Conservation (phyloP, 2,329 filamentous ascomycete species). For the Neopestalotiopsis sp. region DNA sequence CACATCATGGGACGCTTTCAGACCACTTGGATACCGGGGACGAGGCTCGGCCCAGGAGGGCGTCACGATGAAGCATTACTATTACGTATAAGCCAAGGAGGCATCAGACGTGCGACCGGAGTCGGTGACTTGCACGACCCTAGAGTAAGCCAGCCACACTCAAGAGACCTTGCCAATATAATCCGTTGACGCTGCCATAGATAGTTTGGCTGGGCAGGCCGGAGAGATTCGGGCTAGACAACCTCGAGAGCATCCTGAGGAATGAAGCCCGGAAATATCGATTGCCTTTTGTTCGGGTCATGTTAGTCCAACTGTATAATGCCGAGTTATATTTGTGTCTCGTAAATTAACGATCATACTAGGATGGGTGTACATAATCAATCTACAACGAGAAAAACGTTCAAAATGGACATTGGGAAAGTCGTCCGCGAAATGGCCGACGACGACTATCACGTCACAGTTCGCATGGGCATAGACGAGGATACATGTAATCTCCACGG, state of each 20-base stretch:
- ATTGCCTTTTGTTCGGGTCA: background rate
- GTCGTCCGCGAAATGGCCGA: conserved; percentile 3
- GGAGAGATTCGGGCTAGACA: background rate
- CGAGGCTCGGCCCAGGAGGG: background rate
- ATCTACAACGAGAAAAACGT: background rate
- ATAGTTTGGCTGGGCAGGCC: background rate
- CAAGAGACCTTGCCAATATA: background rate
- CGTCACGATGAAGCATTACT: background rate
- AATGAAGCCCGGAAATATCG: background rate
- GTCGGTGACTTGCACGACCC: background rate
- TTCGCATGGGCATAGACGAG: background rate
- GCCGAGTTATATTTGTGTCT: no score
- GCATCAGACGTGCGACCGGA: background rate
- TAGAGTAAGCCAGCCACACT: background rate
- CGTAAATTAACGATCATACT: no score
- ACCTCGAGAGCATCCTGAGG: background rate
- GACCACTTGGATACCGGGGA: background rate
- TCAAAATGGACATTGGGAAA: background rate
- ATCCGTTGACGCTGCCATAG: background rate
- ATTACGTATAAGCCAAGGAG: background rate
- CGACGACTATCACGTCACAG: background rate
- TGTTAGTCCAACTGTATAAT: background rate
- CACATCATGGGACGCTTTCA: background rate
- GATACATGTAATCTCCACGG: background rate
- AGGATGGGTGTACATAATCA: conserved; percentile 1